Evolutionary conservation across 2,329 filamentous ascomycete species (phyloP), one percentile per base, ranked within the genome.

Genomic region (Dactylonectria macrodidyma): DNA sequence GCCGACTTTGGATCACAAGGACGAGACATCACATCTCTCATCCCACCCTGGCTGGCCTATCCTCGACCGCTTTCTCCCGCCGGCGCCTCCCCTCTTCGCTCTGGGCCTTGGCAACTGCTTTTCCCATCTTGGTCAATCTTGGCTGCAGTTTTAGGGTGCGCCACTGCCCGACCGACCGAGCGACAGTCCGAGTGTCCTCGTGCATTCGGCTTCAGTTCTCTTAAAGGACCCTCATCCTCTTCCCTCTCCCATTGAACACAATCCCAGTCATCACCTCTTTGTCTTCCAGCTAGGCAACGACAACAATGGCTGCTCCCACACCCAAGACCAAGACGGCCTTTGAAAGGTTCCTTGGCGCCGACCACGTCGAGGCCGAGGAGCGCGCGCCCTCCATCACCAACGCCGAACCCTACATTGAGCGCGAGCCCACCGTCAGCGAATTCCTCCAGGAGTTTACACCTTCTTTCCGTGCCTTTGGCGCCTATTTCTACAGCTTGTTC

Each of bases 401-500:
- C 60, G 77, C 80, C 47, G 81, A 83, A 60, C 70, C 77, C 22
- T 83, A 80, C 66, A 73, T 82, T 62, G 82, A 84, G 73, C 71
- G 72, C n/a, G 83, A 84, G 66, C 82, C 82, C 8, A 84, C 82
- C 10, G 78, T 83, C n/a, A 69, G 65, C 6, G 83, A 84, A 66
- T 84, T 81, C 66, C 64, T 85, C n/a, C 67, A 75, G 16, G 81
- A 84, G 58, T 74, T 82, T 16, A 75, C 77, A 0, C 83, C 84
- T 3, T 76, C 79, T 1, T 22, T 67, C n/a, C 74, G 67, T 1
- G 77, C 77, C 7, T 61, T 81, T 8, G 74, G 67, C 7, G 62
- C 61, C 41, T 85, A 85, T 67, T 41, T 85, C 58, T 78, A 76
- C 65, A 80, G 78, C 67, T 75, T 87, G 19, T 87, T 87, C 68